Evolutionary conservation across 2,329 filamentous ascomycete species (phyloP).

Genomic region (Eutypella sp.): DNA sequence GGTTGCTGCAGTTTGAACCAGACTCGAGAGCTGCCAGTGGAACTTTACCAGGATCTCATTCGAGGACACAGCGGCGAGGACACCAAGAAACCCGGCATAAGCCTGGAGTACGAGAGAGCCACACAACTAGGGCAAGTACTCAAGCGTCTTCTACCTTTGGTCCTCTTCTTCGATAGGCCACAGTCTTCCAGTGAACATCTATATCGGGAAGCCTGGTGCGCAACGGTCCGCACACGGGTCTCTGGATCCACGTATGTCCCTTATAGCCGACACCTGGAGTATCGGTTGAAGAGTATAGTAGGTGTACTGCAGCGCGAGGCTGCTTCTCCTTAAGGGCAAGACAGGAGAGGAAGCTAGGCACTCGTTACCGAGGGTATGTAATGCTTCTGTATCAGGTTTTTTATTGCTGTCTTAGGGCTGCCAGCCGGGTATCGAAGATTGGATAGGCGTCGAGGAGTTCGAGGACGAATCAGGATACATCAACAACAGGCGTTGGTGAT

Average conservation of each 20-base stretch:
- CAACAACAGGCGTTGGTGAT: not conserved
- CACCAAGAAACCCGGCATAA: slow-evolving; percentile 16
- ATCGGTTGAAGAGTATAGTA: slow-evolving; percentile 6
- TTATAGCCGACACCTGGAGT: slow-evolving; percentile 2
- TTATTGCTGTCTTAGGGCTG: slow-evolving; percentile 4
- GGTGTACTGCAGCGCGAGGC: slow-evolving; percentile 1
- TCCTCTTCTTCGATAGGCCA: slow-evolving; percentile 14
- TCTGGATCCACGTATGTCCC: slow-evolving; percentile 5
- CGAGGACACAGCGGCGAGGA: slow-evolving; percentile 19
- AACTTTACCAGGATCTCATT: slow-evolving; percentile 18
- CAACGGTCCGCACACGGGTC: slow-evolving; percentile 11
- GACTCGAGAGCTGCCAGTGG: slow-evolving; percentile 19
- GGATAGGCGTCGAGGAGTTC: slow-evolving; percentile 2
- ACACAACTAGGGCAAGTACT: slow-evolving; percentile 18
- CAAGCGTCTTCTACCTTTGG: slow-evolving; percentile 16
- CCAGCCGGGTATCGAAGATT: slow-evolving; percentile 5
- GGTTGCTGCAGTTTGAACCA: slow-evolving; percentile 16
- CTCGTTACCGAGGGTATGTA: slow-evolving; percentile 1
- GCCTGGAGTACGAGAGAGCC: slow-evolving; percentile 17
- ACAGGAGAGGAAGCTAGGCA: slow-evolving; percentile 5
- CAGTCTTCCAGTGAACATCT: slow-evolving; percentile 15
- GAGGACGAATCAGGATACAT: slow-evolving; percentile 8
- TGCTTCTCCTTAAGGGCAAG: slow-evolving; percentile 2
- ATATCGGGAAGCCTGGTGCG: slow-evolving; percentile 16
- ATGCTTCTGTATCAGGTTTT: slow-evolving; percentile 5